A percentile compares a stretch with the other conserved stretches of the same genome.
These are phyloP conservation scores for Globisporangium apiculatum DNA, from an alignment of 352 stramenopile genomes.

Conservation along the genomic window DNA sequence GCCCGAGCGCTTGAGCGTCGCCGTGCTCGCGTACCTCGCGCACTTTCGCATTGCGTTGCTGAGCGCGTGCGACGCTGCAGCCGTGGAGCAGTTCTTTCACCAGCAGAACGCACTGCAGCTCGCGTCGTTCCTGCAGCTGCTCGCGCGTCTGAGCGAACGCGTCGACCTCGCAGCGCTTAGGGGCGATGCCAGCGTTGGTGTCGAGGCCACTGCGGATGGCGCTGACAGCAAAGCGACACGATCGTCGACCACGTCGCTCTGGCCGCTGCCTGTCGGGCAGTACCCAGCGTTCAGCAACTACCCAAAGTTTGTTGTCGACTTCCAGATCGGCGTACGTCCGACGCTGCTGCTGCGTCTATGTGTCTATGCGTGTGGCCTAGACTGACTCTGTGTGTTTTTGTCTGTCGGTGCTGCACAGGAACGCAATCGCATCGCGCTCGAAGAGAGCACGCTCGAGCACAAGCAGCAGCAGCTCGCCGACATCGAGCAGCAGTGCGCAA, in stretches of 20 bases:
- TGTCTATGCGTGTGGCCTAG: no score
- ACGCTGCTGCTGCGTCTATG: slow-evolving; percentile 1
- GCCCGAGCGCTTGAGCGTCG: slow-evolving; percentile 53
- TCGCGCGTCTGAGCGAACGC: slow-evolving; percentile 46
- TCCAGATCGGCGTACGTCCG: slow-evolving; percentile 68
- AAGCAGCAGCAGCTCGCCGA: slow-evolving; percentile 60
- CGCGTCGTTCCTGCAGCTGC: slow-evolving; percentile 55
- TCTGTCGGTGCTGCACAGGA: slow-evolving; percentile 21
- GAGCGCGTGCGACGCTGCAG: slow-evolving; percentile 37
- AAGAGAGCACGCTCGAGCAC: slow-evolving; percentile 55
- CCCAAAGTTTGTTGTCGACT: slow-evolving; percentile 76
- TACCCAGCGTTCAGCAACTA: slow-evolving; percentile 81
- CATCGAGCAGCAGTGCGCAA: slow-evolving; percentile 40
- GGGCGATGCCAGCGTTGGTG: slow-evolving; percentile 1
- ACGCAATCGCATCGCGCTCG: slow-evolving; percentile 70
- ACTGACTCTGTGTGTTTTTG: background rate
- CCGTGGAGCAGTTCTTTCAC: slow-evolving; percentile 82
- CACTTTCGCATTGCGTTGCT: slow-evolving; percentile 66
- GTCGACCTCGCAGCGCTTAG: slow-evolving; percentile 27
- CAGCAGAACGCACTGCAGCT: slow-evolving; percentile 81
- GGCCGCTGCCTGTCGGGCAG: slow-evolving; percentile 58
- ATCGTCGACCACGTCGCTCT: slow-evolving; percentile 14
- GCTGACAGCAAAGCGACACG: background rate
- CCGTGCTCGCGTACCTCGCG: slow-evolving; percentile 63
- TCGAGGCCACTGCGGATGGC: background rate